Evolutionary conservation across 441 rosid genomes (phyloP), one percentile per base, ranked within the genome.

Genomic region (Erysimum cheiri): DNA sequence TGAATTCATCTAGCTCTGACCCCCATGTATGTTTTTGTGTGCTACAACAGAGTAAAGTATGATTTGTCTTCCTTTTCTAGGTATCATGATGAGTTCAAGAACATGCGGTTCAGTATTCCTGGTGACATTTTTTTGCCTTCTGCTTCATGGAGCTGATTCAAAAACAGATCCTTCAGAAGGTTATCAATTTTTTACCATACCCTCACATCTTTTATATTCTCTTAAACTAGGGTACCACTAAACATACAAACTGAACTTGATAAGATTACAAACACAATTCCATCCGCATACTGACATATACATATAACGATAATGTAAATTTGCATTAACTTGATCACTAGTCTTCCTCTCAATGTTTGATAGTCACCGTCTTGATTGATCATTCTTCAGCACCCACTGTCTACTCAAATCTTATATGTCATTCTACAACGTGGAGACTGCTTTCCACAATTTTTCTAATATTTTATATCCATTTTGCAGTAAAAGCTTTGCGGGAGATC

Each of bases 101-200:
- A 43, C 57, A 73, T 13, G 35, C 17, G 7, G 69, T 70, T 80
- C 53, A 52, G 64, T 77, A 47, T 80, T 87, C 29, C 63, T 77
- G 58, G 69, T 77, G 19, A 71, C 79, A 1, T 81, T 56, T 29
- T 65, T 78, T 67, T 81, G 57, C 70, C 76, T 78, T 52, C 49
- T 75, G 60, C 78, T 83, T 7, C 78, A 78, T 40, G 72, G 78
- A 12, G 80, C 65, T 50, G 85, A 83, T 35, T 69, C 57, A 29
- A 67, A 36, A 41, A 86, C 92, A 24, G 77, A 82, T 80, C 94
- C 87, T 32, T 72, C 80, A 6, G 92, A 92, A 88, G 94, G 97
- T 91, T 32, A 54, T 52, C 31, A 15, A 6, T 50, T 67, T 35
- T 24, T 11, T 46, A 35, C 56, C 67, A 19, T 4, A 28, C 24